Percentiles rank a stretch among this genome's conserved stretches.
These are phyloP conservation scores for Sugiyamaella qingdaonensis DNA, from an alignment of 805 yeast genomes.

Conservation along the genomic window DNA sequence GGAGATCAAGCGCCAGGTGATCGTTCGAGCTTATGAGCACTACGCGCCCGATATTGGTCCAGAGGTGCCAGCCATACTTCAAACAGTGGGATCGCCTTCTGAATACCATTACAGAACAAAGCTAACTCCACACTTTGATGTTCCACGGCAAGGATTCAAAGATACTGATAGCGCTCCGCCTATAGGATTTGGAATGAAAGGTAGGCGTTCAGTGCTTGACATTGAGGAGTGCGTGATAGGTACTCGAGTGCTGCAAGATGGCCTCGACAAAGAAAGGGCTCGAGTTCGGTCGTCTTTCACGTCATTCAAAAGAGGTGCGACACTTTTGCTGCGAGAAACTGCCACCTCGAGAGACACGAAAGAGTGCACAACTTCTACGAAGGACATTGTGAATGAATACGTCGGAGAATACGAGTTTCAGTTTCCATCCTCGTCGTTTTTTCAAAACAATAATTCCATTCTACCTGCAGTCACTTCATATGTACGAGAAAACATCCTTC, in stretches of 20 bases:
- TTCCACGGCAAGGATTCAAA: conserved; percentile 48
- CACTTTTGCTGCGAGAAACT: conserved; percentile 78
- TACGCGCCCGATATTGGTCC: conserved; percentile 37
- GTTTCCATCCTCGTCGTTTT: conserved; percentile 92
- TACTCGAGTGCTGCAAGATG: conserved; percentile 69
- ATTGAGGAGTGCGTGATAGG: conserved; percentile 94
- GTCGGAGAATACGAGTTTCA: conserved; percentile 65
- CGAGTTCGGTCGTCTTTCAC: conserved; percentile 47
- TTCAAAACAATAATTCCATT: conserved; percentile 88
- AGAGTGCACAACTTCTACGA: conserved; percentile 67
- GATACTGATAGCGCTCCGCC: conserved; percentile 47
- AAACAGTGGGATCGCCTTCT: conserved; percentile 73
- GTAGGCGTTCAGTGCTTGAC: conserved; percentile 65
- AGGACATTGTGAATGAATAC: conserved; percentile 75
- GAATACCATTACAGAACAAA: conserved; percentile 81
- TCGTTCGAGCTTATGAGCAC: conserved; percentile 73
- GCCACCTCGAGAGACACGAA: conserved; percentile 36
- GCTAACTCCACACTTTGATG: conserved; percentile 90
- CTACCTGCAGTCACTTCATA: conserved; percentile 77
- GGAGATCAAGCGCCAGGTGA: conserved; percentile 64
- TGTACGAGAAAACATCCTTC: conserved; percentile 65
- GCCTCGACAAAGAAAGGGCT: conserved; percentile 64
- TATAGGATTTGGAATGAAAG: conserved; percentile 86
- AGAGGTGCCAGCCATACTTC: conserved; percentile 54
- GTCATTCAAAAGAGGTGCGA: conserved; percentile 72